A percentile compares a stretch with the other conserved stretches of the same genome.
These are phyloP conservation scores for Huiozyma naganishii DNA, from an alignment of 805 yeast species.

Conservation along the genomic window DNA sequence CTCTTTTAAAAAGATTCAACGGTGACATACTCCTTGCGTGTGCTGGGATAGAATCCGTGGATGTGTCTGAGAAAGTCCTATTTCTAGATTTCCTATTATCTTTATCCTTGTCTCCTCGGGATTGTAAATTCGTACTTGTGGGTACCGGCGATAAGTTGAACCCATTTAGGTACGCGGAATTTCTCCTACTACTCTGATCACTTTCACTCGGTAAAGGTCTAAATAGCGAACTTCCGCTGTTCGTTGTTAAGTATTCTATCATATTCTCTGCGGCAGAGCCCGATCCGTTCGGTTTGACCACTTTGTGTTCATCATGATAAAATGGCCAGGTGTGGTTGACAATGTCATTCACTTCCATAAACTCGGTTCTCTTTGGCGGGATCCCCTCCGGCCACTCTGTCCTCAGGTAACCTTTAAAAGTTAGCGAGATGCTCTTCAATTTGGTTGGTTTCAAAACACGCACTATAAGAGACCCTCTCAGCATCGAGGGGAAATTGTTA, in stretches of 20 bases:
- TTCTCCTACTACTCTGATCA: background rate
- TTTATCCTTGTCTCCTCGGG: background rate
- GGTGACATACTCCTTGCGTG: conserved; percentile 21
- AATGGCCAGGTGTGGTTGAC: conserved; percentile 89
- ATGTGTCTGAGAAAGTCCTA: conserved; percentile 3
- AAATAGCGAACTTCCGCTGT: conserved; percentile 13
- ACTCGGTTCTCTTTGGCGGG: conserved; percentile 72
- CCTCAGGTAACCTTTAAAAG: conserved; percentile 55
- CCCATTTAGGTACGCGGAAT: background rate
- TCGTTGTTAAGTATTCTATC: conserved; percentile 4
- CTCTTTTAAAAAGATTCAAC: conserved; percentile 20
- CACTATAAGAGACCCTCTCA: conserved; percentile 69
- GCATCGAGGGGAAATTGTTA: conserved; percentile 62
- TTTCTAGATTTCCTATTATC: conserved; percentile 3
- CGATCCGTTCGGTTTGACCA: background rate
- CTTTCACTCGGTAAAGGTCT: conserved; percentile 7
- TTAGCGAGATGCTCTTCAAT: conserved; percentile 50
- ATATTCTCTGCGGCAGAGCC: background rate
- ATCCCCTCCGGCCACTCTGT: conserved; percentile 99
- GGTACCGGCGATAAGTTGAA: conserved; percentile 3
- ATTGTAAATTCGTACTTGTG: background rate
- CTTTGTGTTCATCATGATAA: conserved; percentile 40
- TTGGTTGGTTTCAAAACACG: conserved; percentile 63
- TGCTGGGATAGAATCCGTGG: conserved; percentile 1
- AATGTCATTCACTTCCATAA: conserved; percentile 52